These are phyloP conservation scores for Dactylellina haptotyla DNA, from an alignment of 2,329 filamentous ascomycete species.

Conservation along the genomic window DNA sequence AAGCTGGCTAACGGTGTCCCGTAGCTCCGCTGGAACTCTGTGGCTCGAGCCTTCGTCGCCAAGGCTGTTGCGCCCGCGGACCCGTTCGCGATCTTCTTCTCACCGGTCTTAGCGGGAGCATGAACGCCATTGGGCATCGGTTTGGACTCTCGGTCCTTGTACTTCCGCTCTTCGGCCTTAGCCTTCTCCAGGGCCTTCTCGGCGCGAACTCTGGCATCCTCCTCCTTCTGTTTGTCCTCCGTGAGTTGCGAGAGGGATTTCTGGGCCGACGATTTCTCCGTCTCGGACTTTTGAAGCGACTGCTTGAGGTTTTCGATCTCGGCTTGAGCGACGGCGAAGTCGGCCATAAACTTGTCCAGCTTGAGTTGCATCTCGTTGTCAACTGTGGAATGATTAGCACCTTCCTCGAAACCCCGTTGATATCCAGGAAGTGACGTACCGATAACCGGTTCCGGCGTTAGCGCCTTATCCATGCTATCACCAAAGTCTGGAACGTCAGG, in stretches of 20 bases:
- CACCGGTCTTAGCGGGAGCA: slow-evolving; percentile 66
- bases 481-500: slow-evolving; percentile 55
- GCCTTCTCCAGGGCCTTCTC: slow-evolving; percentile 57
- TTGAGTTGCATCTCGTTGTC: slow-evolving; percentile 50
- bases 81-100: slow-evolving; percentile 61
- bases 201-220: slow-evolving; percentile 38
- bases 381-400: slow-evolving; percentile 38
- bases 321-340: slow-evolving; percentile 35
- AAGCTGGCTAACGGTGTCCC: slow-evolving; percentile 82
- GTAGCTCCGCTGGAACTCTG: slow-evolving; percentile 60
- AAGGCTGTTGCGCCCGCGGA: slow-evolving; percentile 62
- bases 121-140: slow-evolving; percentile 63
- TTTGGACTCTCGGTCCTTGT: slow-evolving; percentile 60
- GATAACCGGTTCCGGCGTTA: slow-evolving; percentile 60
- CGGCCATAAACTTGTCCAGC: slow-evolving; percentile 46
- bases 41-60: slow-evolving; percentile 58
- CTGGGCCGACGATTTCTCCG: slow-evolving; percentile 32
- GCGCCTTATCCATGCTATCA: slow-evolving; percentile 57
- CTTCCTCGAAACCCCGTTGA: background rate
- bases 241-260: slow-evolving; percentile 30
- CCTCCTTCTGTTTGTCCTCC: slow-evolving; percentile 44
- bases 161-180: slow-evolving; percentile 52
- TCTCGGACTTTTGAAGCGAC: slow-evolving; percentile 36
- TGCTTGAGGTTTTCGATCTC: slow-evolving; percentile 36
- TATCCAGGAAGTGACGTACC: slow-evolving; percentile 51